These are phyloP conservation scores for Smittium mucronatum DNA, from an alignment of 371 early-diverging fungal genomes.

Conservation along the genomic window DNA sequence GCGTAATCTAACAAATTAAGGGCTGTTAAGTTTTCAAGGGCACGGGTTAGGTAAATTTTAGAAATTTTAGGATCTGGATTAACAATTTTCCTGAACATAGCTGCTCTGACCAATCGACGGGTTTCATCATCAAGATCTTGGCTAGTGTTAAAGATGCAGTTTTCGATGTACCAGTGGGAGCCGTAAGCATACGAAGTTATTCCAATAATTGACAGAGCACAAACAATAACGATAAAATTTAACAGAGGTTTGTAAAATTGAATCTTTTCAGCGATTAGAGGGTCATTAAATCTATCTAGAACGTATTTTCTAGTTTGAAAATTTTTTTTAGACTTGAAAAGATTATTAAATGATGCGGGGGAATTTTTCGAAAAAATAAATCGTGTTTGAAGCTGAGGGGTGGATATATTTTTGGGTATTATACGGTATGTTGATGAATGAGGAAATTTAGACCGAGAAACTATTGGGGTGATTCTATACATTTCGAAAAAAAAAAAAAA, in stretches of 20 bases:
- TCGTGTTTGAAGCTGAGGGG: too few relatives aligned
- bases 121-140: constrained; percentile 4
- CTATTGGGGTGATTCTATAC: too few relatives aligned
- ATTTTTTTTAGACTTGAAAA: too few relatives aligned
- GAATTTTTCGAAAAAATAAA: too few relatives aligned
- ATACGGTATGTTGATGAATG: too few relatives aligned
- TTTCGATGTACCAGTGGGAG: constrained; percentile 7
- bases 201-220: constrained; percentile 1
- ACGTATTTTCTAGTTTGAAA: too few relatives aligned
- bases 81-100: constrained; percentile 4
- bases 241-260: constrained; percentile 12
- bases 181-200: constrained; percentile 8
- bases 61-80: not conserved
- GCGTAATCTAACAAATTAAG: not conserved
- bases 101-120: constrained; percentile 1
- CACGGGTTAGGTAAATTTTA: not conserved
- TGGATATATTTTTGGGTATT: too few relatives aligned
- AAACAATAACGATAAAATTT: constrained; percentile 15
- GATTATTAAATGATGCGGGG: too few relatives aligned
- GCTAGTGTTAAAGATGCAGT: not conserved
- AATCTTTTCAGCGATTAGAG: not conserved
- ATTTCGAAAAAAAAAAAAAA: too few relatives aligned
- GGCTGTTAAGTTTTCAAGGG: not conserved
- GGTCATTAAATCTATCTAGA: not conserved
- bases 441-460: too few relatives aligned